Evolutionary conservation across 2,329 filamentous ascomycete species (phyloP), one percentile per base, ranked within the genome.

Genomic region (Scedosporium aurantiacum): DNA sequence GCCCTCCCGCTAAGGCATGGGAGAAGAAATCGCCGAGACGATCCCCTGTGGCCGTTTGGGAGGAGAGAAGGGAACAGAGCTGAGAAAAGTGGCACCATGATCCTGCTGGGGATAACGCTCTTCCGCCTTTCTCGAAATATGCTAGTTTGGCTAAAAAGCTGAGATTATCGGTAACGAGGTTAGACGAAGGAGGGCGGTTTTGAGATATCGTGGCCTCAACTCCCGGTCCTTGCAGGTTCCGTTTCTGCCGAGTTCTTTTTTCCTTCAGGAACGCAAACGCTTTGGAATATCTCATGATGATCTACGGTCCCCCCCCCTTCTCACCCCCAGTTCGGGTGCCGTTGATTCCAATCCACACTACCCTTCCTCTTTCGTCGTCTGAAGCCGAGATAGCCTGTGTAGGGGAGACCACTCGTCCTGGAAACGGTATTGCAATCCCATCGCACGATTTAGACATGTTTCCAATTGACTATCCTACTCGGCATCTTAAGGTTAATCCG

Each of bases 21-120:
- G 50, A 54, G 8, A 54, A 54, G 50, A 54, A 54, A 54, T 54
- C 50, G 23, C 50, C 50, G 50, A 54, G 50, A 54, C 50, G 50
- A 54, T 54, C 50, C 50, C 50, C 50, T 54, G 50, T 23, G 18
- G 43, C 43, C 18, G 43, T 47, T 47, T 47, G 8, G 43, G 43
- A 47, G 18, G 5, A 16, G n/a, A 47, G 43, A 21, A 16, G 18
- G 43, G 43, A 16, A 47, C 16, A 21, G 43, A 21, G 43, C 8
- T 21, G 43, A 47, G n/a, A 47, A 47, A 47, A 47, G 43, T 47
- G 43, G 43, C n/a, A 2, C 43, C 14, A 47, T 47, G 43, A 47
- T 47, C 18, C 43, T 21, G 6, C 16, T 47, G 8, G 8, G 43
- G 14, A 21, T 47, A 21, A 47, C 2, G 8, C 18, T 47, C 43